Base-by-base conservation (phyloP, 768 basidiomycete genomes). In the Rhodotorula babjevae region DNA sequence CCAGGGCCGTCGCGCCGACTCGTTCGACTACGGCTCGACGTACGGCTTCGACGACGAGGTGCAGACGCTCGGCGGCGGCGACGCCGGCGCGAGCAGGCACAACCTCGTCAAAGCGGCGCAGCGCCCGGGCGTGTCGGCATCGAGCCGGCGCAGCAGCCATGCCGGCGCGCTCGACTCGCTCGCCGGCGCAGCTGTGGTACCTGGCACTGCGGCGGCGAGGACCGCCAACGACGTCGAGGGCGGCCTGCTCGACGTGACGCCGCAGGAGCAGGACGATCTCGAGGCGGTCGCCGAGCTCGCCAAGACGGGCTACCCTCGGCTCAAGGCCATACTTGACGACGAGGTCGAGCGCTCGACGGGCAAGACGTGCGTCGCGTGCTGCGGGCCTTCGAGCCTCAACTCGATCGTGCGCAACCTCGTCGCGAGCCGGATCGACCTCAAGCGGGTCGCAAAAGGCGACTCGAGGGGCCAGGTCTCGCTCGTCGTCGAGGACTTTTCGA, bases 351-450 rank as follows among this genome's bases (percentile, higher is more conserved):
- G 77, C 25, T 84, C 88, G 44, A 77, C 80, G 71, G 88, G 88
- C 27, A 82, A 85, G 21, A 78, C 89, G 67, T 82, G 87, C 58
- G 89, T 91, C 60, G 88, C 87, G 21, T 90, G 89, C 76, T 91
- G 90, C 77, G 90, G 90, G 2, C 90, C 90, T 0, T 83, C 84
- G 0, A 86, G 88, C 14, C 83, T 91, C 63, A 88, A 89, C 78
- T 87, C 85, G 11, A 81, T 89, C 77, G 85, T 91, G 15, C 83
- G 90, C 55, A 88, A 89, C 79, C 81, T 85, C 55, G 84, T 90
- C 16, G 84, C 88, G 1, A 79, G 83, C 44, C 85, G 87, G 69
- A 89, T 90, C 70, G 83, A 86, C 78, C 86, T 87, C 31, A 76
- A 74, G 44, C 83, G 84, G 68, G 82, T 88, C 70, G 76, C 83